Evolutionary conservation across 495 filamentous ascomycete genomes (phyloP), one percentile per base, ranked within the genome.

Genomic region (Symbiotaphrina buchneri): DNA sequence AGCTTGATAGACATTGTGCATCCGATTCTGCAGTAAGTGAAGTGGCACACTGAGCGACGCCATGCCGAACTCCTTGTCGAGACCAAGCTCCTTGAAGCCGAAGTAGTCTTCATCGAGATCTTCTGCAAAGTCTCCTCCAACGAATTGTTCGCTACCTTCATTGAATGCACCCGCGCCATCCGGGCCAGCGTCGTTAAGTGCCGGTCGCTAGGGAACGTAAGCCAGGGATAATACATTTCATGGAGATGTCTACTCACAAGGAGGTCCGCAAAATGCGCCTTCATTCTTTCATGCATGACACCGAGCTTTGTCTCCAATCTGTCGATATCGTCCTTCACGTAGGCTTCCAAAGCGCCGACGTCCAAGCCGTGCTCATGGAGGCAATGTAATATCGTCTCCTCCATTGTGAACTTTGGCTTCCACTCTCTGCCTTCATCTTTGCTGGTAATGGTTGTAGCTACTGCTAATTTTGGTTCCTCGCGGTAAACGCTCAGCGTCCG

Each of bases 31-130:
- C 11, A 99, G 62, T 13, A 99, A 65, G 57, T 99, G 87, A 14
- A 99, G 60, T 13, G 87, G 87, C 20, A 99, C 87, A 21, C 77
- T 84, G 27, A 94, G 62, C 27, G 74, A 72, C 13, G 77, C 69
- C 32, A 84, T 59, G 10, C 82, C 80, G 45, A 94, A 71, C 45
- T 97, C 87, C 35, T 66, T 71, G 43, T 91, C 85, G 18, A 97
- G 60, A 11, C 87, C 87, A 21, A 95, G 62, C 39, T 91, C 85
- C 48, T 84, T 85, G 64, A 99, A 94, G 6, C 87, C 87, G 40
- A 99, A 95, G 63, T 93, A 99, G 54, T 99, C 87, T 52, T 94
- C 87, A 36, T 80, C 84, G 19, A 95, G 74, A 41, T 95, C 87
- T 52, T 92, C 87, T 1, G 87, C 87, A 47, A 94, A 99, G 45